A percentile compares a stretch with the other conserved stretches of the same genome.
Evolutionary conservation across 176 grass and related monocot species (phyloP).

Genomic region (Elaeis guineensis): DNA sequence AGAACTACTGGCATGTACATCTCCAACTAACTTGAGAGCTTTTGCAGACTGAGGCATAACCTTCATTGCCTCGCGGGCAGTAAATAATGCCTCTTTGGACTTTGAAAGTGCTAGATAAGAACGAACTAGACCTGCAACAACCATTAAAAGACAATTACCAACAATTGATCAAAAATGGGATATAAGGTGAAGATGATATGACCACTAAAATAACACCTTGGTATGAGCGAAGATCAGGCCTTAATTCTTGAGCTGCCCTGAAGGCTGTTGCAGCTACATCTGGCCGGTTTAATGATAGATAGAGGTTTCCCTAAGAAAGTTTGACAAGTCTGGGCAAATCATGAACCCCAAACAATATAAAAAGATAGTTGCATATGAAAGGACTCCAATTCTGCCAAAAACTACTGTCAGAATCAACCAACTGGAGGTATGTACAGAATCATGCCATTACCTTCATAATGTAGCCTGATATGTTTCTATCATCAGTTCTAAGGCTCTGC

Average conservation of each 20-base stretch:
- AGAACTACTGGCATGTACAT: slow-evolving; percentile 86
- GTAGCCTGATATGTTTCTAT: slow-evolving; percentile 89
- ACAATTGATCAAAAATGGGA: neutral
- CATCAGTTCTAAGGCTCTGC: slow-evolving; percentile 83
- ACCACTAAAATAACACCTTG: slow-evolving; percentile 44
- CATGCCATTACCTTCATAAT: slow-evolving; percentile 91
- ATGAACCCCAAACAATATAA: too few relatives aligned
- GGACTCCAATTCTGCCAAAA: too few relatives aligned
- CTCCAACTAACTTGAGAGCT: slow-evolving; percentile 96
- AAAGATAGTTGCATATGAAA: too few relatives aligned
- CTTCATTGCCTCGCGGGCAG: slow-evolving; percentile 92
- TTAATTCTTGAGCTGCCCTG: slow-evolving; percentile 86
- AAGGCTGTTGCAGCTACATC: slow-evolving; percentile 84
- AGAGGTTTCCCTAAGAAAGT: slow-evolving; percentile 53
- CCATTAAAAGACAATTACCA: slow-evolving; percentile 9
- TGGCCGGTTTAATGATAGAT: slow-evolving; percentile 78
- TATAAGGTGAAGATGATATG: neutral
- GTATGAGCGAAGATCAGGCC: slow-evolving; percentile 90
- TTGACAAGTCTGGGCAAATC: too few relatives aligned
- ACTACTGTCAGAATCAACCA: too few relatives aligned
- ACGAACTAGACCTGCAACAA: slow-evolving; percentile 59
- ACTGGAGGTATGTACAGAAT: neutral
- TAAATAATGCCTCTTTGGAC: slow-evolving; percentile 92
- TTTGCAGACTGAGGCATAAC: slow-evolving; percentile 97
- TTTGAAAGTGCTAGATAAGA: slow-evolving; percentile 89